Evolutionary conservation across 108 stramenopile species (phyloP).

Genomic region (Aurantiochytrium sp.): DNA sequence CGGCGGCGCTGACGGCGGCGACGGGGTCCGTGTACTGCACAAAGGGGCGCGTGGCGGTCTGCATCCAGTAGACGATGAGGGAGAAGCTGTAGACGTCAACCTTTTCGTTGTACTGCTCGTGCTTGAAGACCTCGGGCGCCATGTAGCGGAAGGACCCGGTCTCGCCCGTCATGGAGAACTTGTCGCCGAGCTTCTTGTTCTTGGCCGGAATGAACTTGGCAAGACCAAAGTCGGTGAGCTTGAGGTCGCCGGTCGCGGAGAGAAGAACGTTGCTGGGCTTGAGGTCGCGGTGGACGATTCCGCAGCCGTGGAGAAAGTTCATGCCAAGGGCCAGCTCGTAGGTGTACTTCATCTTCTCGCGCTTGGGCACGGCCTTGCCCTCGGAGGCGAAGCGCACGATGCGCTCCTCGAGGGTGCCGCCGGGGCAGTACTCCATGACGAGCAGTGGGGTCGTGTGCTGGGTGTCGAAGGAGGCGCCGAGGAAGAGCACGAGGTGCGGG

Average conservation of each 20-base stretch:
- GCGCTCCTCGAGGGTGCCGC: conserved; percentile 24
- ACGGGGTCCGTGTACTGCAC: conserved; percentile 59
- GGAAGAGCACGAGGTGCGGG: conserved; percentile 23
- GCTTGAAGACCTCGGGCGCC: conserved; percentile 81
- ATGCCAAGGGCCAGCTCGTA: conserved; percentile 76
- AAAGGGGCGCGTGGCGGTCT: conserved; percentile 73
- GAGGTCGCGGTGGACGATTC: conserved; percentile 83
- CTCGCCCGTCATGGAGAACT: conserved; percentile 70
- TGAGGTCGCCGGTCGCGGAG: conserved; percentile 76
- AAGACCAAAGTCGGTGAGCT: conserved; percentile 93
- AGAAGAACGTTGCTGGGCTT: conserved; percentile 78
- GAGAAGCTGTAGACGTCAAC: conserved; percentile 86
- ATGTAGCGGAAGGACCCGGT: conserved; percentile 75
- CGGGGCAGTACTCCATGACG: conserved; percentile 25
- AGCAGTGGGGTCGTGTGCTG: not conserved
- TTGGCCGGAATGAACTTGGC: conserved; percentile 76
- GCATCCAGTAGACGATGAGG: conserved; percentile 78
- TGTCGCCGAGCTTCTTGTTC: conserved; percentile 29
- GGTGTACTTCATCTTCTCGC: conserved; percentile 68
- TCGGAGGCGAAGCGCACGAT: conserved; percentile 24
- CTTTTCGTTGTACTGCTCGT: conserved; percentile 75
- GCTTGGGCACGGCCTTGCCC: conserved; percentile 62
- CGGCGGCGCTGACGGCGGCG: conserved; percentile 64
- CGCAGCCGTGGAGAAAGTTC: conserved; percentile 81
- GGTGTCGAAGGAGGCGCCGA: not conserved